phyloP scores from a whole-genome alignment of 83 land plant species.

The Diphasiastrum complanatum region DNA sequence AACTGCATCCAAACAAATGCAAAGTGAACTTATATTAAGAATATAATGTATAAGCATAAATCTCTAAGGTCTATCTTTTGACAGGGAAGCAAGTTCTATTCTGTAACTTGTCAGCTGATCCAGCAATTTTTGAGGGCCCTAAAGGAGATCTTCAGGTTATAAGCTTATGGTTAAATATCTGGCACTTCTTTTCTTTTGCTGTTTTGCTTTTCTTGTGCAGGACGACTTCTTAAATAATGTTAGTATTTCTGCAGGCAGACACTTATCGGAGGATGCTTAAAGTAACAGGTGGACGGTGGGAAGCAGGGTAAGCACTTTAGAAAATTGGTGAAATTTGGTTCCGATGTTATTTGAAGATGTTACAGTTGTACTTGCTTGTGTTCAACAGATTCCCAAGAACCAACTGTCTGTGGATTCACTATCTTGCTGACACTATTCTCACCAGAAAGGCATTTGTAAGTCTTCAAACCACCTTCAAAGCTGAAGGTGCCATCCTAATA shows the following conservation, averaged over 20 bases:
- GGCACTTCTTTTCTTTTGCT: neutral
- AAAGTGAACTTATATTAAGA: no score
- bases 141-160: conserved; percentile 79
- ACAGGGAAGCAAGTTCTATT: conserved; percentile 80
- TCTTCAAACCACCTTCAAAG: neutral
- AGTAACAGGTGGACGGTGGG: conserved; percentile 74
- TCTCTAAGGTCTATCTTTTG: neutral
- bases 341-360: neutral
- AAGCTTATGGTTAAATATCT: no score
- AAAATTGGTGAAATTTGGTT: neutral
- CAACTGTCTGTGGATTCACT: conserved; percentile 81
- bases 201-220: neutral
- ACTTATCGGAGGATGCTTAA: conserved; percentile 80
- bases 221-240: neutral
- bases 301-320: conserved; percentile 51
- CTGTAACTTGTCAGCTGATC: conserved; percentile 73
- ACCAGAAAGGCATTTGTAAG: conserved; percentile 88
- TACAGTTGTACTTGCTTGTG: neutral
- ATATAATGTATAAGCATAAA: neutral
- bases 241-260: conserved; percentile 54
- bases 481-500: neutral
- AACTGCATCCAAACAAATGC: no score
- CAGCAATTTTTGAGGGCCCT: conserved; percentile 79
- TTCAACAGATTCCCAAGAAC: conserved; percentile 67
- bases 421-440: conserved; percentile 68